Evolutionary conservation across 371 early-diverging fungal genomes (phyloP).

Genomic region (Mortierella sp.): DNA sequence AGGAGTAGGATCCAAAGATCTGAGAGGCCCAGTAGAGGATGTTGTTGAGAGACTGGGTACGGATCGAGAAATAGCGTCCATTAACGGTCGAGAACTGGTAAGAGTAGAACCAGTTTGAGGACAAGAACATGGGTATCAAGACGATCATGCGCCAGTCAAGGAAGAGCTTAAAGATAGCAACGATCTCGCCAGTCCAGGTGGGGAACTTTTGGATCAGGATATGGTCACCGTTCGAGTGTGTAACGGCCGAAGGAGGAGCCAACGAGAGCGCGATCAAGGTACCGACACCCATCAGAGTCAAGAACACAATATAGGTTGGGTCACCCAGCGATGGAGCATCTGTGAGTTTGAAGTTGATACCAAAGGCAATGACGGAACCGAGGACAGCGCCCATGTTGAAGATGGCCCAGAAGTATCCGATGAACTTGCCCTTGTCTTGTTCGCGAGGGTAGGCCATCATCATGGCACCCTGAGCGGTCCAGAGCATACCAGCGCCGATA

Average conservation of each 20-base stretch:
- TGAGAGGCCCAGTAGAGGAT: constrained; percentile 78
- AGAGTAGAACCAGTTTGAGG: constrained; percentile 82
- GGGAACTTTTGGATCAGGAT: constrained; percentile 65
- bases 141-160: constrained; percentile 68
- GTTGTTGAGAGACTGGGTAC: constrained; percentile 48
- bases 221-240: constrained; percentile 71
- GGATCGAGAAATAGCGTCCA: constrained; percentile 43
- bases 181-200: constrained; percentile 63
- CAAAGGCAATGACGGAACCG: constrained; percentile 78
- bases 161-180: constrained; percentile 70
- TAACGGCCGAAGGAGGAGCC: constrained; percentile 68
- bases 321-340: constrained; percentile 39
- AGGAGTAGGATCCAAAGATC: constrained; percentile 67
- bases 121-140: constrained; percentile 74
- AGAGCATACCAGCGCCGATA: constrained; percentile 67
- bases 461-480: constrained; percentile 85
- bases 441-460: constrained; percentile 86
- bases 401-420: constrained; percentile 85
- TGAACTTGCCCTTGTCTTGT: constrained; percentile 78
- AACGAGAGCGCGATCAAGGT: constrained; percentile 61
- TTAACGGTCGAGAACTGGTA: constrained; percentile 67
- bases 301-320: constrained; percentile 70
- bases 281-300: constrained; percentile 72
- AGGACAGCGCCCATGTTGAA: constrained; percentile 74
- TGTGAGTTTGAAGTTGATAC: constrained; percentile 65